phyloP scores from a whole-genome alignment of 768 basidiomycete genomes.

The Glaciozyma antarctica region DNA sequence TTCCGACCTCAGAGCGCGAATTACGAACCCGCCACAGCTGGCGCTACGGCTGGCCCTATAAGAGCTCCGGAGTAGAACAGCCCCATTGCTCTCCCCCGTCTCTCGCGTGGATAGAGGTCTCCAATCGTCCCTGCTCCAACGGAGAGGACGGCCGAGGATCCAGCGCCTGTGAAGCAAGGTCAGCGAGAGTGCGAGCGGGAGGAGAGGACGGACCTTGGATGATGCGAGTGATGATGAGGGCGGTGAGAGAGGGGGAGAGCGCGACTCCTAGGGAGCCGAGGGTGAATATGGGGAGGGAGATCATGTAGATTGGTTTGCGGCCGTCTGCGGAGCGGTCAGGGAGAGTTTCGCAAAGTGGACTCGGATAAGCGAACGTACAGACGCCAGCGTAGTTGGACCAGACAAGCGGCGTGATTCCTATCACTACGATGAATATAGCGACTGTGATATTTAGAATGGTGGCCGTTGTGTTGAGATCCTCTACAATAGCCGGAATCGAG shows the following conservation, averaged over 20 bases:
- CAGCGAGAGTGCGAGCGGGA: not conserved
- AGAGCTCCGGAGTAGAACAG: conserved; percentile 11
- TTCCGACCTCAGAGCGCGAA: too few species aligned
- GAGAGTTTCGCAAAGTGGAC: not conserved
- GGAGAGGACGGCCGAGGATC: conserved; percentile 7
- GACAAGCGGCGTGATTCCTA: conserved; percentile 6
- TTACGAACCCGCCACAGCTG: not conserved
- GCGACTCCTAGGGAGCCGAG: conserved; percentile 15
- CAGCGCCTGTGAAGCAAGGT: not conserved
- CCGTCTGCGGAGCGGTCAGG: conserved; percentile 10
- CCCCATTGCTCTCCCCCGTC: conserved; percentile 10
- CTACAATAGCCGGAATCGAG: conserved; percentile 5
- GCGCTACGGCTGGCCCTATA: conserved; percentile 10
- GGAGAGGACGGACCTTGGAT: not conserved
- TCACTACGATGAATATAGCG: conserved; percentile 10
- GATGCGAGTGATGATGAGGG: not conserved
- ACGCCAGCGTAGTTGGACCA: conserved; percentile 4
- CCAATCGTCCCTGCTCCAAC: conserved; percentile 21
- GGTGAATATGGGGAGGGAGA: conserved; percentile 12
- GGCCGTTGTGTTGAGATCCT: conserved; percentile 6
- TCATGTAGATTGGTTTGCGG: conserved; percentile 12
- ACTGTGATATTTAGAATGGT: conserved; percentile 10
- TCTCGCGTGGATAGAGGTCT: conserved; percentile 8
- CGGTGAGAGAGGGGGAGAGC: conserved; percentile 1
- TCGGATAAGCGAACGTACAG: conserved; percentile 3